Base-by-base conservation (phyloP, 805 yeast species). In the Debaryomyces hansenii region DNA sequence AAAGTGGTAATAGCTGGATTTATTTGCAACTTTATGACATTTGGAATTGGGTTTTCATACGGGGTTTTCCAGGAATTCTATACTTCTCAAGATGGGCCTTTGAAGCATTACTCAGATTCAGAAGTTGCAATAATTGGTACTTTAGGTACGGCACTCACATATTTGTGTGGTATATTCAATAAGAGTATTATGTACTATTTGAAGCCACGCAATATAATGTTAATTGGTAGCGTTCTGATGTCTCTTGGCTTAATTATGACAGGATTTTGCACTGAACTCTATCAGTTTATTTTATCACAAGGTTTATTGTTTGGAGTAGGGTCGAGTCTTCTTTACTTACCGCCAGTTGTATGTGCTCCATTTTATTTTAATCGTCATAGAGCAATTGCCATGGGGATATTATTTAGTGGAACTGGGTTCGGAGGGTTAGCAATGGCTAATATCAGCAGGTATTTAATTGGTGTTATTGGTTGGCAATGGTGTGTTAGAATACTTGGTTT, bases 11-110 rank as follows among this genome's bases (percentile, higher is more conserved):
- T 49, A 9, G 49, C 61, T 7, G 63, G 63, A 9, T 57, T 59
- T 39, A 20, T 56, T 4, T 51, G 57, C 33, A 66, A 66, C 40
- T 69, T 66, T 47, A 54, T 63, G 46, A 68, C 68, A 2, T 67
- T 69, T 48, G 74, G 74, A 1, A 57, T 67, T 9, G 56, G 63
- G 5, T 68, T 68, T 50, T 58, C 72, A 1, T 69, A 59, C 44
- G 74, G 74, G 47, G 66, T 69, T 5, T 69, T 62, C 42, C 72
- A 69, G 41, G 70, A 69, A 20, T 68, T 50, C 48, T 69, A 69
- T 38, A 50, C 59, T 1, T 52, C 67, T 2, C 12, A 39, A 8
- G 35, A 42, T 11, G 73, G 73, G 2, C 73, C 74, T 3, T 49
- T 69, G 18, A 21, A 41, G 5, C 20, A 43, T 10, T 32, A 50